Conservation (phyloP, 2,329 filamentous ascomycete species). For the Xylaria hypoxylon region DNA sequence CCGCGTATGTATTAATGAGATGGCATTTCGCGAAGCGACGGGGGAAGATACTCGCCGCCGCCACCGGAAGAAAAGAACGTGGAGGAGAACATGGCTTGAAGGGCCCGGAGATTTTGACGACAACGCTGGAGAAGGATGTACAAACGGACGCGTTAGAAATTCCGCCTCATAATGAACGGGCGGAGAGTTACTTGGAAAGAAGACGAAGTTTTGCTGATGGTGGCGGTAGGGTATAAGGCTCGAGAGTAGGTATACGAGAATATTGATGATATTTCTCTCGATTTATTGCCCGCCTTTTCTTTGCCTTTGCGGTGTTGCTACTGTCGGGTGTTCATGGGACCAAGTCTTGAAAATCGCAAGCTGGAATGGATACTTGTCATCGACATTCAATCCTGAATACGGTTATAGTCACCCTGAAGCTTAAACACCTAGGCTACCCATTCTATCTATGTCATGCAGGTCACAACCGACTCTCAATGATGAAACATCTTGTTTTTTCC, state of each 20-base stretch:
- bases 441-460: not conserved
- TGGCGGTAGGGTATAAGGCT: not conserved
- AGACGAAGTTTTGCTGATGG: not conserved
- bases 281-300: not conserved
- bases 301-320: not conserved
- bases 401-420: not conserved
- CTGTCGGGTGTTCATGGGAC: not conserved
- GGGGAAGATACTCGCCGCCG: not conserved
- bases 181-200: not conserved
- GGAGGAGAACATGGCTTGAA: too few species aligned
- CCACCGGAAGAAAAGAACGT: not conserved
- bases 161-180: not conserved
- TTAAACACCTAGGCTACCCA: not conserved
- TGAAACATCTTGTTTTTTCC: not conserved
- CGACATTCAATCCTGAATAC: not conserved
- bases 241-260: not conserved
- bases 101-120: not conserved
- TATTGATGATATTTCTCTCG: not conserved
- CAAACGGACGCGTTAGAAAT: not conserved
- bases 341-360: not conserved
- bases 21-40: conserved; percentile 11
- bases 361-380: not conserved
- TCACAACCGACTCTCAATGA: not conserved
- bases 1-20: conserved; percentile 23
- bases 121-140: too few species aligned